Evolutionary conservation across 352 stramenopile genomes (phyloP), one percentile per base, ranked within the genome.

Genomic region (Blastocystis sp.): DNA sequence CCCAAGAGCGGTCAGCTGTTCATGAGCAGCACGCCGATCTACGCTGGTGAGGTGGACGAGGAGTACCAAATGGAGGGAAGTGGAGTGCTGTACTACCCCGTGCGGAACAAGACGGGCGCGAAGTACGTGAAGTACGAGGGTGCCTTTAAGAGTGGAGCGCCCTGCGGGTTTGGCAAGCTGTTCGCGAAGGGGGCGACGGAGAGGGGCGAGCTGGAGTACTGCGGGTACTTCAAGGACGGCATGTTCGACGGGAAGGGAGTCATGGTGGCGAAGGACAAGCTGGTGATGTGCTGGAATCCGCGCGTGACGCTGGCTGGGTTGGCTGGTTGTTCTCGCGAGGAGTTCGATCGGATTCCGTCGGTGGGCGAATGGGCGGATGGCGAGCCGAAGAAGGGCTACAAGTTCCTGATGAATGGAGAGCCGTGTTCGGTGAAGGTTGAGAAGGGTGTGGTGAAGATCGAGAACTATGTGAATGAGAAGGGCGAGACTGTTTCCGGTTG

Each of bases 181-280:
- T 79, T 38, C 23, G 61, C 61, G 21, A 61, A 17, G 11, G n/a
- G 7, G 1, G 41, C n/a, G 34, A 21, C 7, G 17, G 28, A 40
- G n/a, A 28, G 40, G 2, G 21, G 10, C 23, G 10, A 69, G 62
- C 17, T 79, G 21, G 62, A 79, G 53, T 79, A 64, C 38, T 79
- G 69, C 62, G 69, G 69, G 21, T 79, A 41, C 43, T 64, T 79
- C 53, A 64, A 64, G 69, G 43, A 79, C 34, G 69, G 69, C 11
- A 17, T 64, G 52, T 60, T 64, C 17, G 45, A 79, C 62, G 69
- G 69, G 43, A 34, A 28, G 17, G 69, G 69, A 62, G 11, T 79
- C 7, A 40, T 62, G 23, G 61, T 79, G 14, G 34, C 11, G 14
- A 53, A 38, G 43, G 23, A 79, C 11, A 14, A 41, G 7, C 1